Conservation (phyloP, 495 filamentous ascomycete genomes). For the Aspergillus wentii region DNA sequence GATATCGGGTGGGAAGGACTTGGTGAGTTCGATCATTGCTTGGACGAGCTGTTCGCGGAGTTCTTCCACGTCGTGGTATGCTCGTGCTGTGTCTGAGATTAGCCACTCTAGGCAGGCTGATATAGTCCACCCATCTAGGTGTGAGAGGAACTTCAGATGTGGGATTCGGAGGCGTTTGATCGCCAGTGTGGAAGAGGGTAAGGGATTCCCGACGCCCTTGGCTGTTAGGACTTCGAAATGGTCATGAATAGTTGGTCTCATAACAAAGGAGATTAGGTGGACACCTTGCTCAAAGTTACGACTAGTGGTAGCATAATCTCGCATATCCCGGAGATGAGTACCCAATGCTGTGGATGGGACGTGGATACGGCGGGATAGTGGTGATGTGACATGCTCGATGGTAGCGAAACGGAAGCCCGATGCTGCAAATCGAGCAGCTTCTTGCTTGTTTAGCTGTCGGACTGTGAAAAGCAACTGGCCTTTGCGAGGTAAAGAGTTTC, state of each 20-base stretch:
- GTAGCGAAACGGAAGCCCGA: slow-evolving; percentile 74
- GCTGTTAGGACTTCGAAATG: slow-evolving; percentile 74
- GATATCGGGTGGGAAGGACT: slow-evolving; percentile 40
- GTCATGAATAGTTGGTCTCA: slow-evolving; percentile 60
- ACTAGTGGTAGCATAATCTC: slow-evolving; percentile 46
- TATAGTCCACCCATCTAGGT: slow-evolving; percentile 56
- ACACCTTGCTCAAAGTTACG: slow-evolving; percentile 59
- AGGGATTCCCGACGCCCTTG: slow-evolving; percentile 54
- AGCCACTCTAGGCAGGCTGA: slow-evolving; percentile 46
- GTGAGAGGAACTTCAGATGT: slow-evolving; percentile 53
- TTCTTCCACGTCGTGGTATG: slow-evolving; percentile 25
- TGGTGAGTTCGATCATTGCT: slow-evolving; percentile 35
- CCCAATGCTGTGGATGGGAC: slow-evolving; percentile 52
- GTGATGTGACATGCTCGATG: slow-evolving; percentile 60
- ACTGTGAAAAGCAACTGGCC: slow-evolving; percentile 80
- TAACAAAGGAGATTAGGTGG: slow-evolving; percentile 69
- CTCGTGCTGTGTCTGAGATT: slow-evolving; percentile 22
- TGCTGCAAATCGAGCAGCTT: slow-evolving; percentile 57
- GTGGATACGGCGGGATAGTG: slow-evolving; percentile 67
- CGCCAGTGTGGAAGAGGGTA: slow-evolving; percentile 62
- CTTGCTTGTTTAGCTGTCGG: slow-evolving; percentile 54
- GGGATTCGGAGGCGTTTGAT: slow-evolving; percentile 50
- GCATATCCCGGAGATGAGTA: slow-evolving; percentile 56
- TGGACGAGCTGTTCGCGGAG: slow-evolving; percentile 39
- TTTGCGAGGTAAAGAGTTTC: slow-evolving; percentile 43